A percentile compares a stretch with the other conserved stretches of the same genome.
These are phyloP conservation scores for Pyricularia sp. DNA, from an alignment of 2,329 filamentous ascomycete species.

Conservation along the genomic window DNA sequence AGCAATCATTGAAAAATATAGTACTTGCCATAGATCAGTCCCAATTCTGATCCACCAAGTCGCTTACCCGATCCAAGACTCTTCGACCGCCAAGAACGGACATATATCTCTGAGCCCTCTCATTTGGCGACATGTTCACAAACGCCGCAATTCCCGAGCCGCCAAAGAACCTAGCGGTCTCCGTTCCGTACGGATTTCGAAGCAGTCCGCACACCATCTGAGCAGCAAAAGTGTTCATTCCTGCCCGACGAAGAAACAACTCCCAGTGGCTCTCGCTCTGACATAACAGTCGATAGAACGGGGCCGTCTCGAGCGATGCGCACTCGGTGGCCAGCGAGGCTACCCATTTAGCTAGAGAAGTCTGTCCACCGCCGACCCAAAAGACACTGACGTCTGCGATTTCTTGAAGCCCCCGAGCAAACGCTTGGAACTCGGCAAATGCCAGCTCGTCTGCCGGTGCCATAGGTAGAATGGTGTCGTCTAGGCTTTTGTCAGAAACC, in stretches of 20 bases:
- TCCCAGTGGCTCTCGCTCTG: constrained; percentile 56
- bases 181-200: constrained; percentile 8
- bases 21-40: not conserved
- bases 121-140: constrained; percentile 37
- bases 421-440: constrained; percentile 37
- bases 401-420: constrained; percentile 27
- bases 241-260: constrained; percentile 48
- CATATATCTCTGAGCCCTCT: constrained; percentile 37
- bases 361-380: constrained; percentile 36
- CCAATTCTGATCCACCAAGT: constrained; percentile 27
- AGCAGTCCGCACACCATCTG: constrained; percentile 45
- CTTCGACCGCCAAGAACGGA: constrained; percentile 37
- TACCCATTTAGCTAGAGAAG: constrained; percentile 41
- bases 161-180: not conserved
- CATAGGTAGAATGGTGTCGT: constrained; percentile 25
- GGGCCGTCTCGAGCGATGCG: constrained; percentile 9
- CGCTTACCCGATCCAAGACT: constrained; percentile 38
- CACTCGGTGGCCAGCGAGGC: constrained; percentile 31
- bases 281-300: constrained; percentile 19
- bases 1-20: not conserved
- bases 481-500: constrained; percentile 39
- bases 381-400: constrained; percentile 26
- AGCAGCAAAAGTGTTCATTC: constrained; percentile 60
- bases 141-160: constrained; percentile 37
- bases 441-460: constrained; percentile 27